A percentile compares a stretch with the other conserved stretches of the same genome.
Evolutionary conservation across 2,329 filamentous ascomycete species (phyloP).

Genomic region (Orbilia oligospora): DNA sequence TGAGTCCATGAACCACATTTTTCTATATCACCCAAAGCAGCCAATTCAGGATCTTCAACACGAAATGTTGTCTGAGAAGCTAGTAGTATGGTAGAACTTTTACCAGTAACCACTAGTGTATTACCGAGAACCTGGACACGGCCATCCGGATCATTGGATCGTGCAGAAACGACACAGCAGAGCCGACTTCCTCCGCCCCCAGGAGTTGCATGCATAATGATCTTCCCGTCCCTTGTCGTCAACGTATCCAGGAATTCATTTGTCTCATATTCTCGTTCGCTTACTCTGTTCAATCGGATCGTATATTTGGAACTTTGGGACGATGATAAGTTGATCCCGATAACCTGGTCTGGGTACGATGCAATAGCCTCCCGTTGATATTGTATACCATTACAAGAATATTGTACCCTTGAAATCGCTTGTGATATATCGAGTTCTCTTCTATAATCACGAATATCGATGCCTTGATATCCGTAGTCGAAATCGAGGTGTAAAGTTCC

Average conservation of each 20-base stretch:
- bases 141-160: constrained; percentile 64
- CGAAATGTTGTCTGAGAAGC: constrained; percentile 68
- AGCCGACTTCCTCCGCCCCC: constrained; percentile 66
- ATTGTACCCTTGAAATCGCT: constrained; percentile 67
- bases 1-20: constrained; percentile 31
- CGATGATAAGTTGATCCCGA: constrained; percentile 66
- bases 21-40: constrained; percentile 64
- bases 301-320: constrained; percentile 61
- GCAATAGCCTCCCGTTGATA: constrained; percentile 68
- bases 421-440: constrained; percentile 67
- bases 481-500: constrained; percentile 68
- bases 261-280: constrained; percentile 68
- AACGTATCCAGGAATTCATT: constrained; percentile 69
- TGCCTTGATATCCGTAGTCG: constrained; percentile 63
- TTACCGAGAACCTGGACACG: constrained; percentile 65
- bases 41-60: constrained; percentile 63
- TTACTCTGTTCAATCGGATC: constrained; percentile 67
- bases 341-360: constrained; percentile 68
- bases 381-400: constrained; percentile 65
- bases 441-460: constrained; percentile 65
- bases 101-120: constrained; percentile 67
- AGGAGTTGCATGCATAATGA: constrained; percentile 67
- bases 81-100: constrained; percentile 66
- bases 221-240: constrained; percentile 64
- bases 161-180: constrained; percentile 65